phyloP scores from a whole-genome alignment of 1,284 basidiomycete species.

The Cryptococcus sp. region DNA sequence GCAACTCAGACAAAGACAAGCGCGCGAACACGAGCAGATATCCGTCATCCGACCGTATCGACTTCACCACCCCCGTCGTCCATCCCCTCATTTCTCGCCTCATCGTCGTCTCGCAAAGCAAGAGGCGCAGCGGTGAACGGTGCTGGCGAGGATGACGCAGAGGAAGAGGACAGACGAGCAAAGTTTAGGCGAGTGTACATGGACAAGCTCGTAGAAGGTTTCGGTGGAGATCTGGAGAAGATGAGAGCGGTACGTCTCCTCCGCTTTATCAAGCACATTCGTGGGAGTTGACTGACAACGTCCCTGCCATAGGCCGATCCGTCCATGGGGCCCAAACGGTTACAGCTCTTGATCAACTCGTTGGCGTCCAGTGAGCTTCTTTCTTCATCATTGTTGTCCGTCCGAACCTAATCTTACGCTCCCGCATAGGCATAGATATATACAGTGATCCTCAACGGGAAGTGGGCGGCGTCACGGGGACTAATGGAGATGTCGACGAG shows the following conservation, averaged over 20 bases:
- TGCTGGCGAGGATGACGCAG: slow-evolving; percentile 7
- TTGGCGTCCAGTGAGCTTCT: slow-evolving; percentile 35
- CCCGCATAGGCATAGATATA: slow-evolving; percentile 41
- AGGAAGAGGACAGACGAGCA: slow-evolving; percentile 39
- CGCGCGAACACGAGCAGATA: slow-evolving; percentile 9
- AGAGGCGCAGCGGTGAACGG: slow-evolving; percentile 1
- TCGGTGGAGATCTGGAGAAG: slow-evolving; percentile 50
- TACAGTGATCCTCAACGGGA: slow-evolving; percentile 36
- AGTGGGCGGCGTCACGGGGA: neutral
- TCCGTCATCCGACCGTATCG: slow-evolving; percentile 30
- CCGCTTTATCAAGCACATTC: neutral
- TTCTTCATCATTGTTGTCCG: neutral
- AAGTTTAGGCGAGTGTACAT: slow-evolving; percentile 51
- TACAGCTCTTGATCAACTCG: slow-evolving; percentile 51
- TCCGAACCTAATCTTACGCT: neutral
- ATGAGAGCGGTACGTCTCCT: slow-evolving; percentile 42
- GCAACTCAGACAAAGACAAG: slow-evolving; percentile 6
- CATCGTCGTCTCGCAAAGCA: slow-evolving; percentile 1
- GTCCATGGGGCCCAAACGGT: slow-evolving; percentile 39
- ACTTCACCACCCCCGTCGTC: slow-evolving; percentile 36
- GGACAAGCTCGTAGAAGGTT: slow-evolving; percentile 52
- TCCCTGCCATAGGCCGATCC: slow-evolving; percentile 33
- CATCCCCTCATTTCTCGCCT: slow-evolving; percentile 32
- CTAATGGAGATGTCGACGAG: slow-evolving; percentile 34
- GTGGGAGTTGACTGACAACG: slow-evolving; percentile 4